phyloP scores from a whole-genome alignment of 2,329 filamentous ascomycete genomes.

The Ophioceras dolichostomum region DNA sequence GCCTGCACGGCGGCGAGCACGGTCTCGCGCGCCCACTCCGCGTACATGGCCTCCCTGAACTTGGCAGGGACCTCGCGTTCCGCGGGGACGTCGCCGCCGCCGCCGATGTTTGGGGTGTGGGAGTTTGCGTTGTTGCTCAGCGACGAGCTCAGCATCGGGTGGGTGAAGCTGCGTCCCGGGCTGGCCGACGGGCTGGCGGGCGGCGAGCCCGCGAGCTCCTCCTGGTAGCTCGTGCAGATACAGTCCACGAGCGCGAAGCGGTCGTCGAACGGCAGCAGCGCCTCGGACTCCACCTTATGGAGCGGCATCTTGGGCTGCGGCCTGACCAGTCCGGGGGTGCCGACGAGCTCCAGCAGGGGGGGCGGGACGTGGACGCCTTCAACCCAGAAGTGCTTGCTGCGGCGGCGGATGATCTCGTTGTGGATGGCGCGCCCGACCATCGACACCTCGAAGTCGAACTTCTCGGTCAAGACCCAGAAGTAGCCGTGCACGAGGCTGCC shows the following conservation, averaged over 20 bases:
- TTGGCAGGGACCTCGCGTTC: slow-evolving; percentile 49
- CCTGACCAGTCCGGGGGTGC: slow-evolving; percentile 32
- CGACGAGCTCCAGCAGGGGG: slow-evolving; percentile 48
- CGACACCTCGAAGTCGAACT: slow-evolving; percentile 63
- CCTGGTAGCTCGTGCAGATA: slow-evolving; percentile 60
- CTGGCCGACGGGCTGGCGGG: slow-evolving; percentile 58
- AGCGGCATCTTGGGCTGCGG: slow-evolving; percentile 32
- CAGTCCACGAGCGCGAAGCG: slow-evolving; percentile 59
- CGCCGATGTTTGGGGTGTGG: too few species aligned
- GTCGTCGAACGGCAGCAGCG: slow-evolving; percentile 64
- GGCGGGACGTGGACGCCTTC: slow-evolving; percentile 62
- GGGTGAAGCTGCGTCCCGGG: slow-evolving; percentile 50
- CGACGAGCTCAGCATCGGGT: slow-evolving; percentile 45
- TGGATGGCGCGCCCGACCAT: slow-evolving; percentile 58
- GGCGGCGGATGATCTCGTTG: slow-evolving; percentile 64
- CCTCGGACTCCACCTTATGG: slow-evolving; percentile 46
- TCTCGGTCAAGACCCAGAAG: slow-evolving; percentile 67
- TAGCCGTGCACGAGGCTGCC: slow-evolving; percentile 84
- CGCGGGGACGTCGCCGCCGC: slow-evolving; percentile 3
- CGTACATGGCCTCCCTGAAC: slow-evolving; percentile 64
- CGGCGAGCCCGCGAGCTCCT: slow-evolving; percentile 43
- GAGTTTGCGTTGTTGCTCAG: slow-evolving; percentile 27
- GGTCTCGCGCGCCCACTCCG: slow-evolving; percentile 67
- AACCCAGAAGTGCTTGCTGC: slow-evolving; percentile 67
- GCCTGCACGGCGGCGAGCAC: slow-evolving; percentile 59